These are phyloP conservation scores for Corynascus novoguineensis DNA, from an alignment of 495 filamentous ascomycete species.

Conservation along the genomic window DNA sequence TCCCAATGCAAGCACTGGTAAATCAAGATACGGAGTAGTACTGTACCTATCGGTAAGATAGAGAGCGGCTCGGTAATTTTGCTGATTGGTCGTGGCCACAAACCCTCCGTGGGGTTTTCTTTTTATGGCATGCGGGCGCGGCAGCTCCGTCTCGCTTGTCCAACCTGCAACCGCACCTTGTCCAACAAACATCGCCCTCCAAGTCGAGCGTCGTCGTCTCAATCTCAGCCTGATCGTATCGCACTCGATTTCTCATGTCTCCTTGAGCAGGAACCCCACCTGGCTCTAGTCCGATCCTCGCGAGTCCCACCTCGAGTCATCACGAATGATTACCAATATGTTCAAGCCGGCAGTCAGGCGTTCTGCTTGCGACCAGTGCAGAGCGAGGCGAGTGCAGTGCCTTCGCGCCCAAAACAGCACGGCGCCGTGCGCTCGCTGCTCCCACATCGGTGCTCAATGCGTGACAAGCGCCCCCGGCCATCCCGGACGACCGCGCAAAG, in stretches of 20 bases:
- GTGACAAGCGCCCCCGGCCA: not conserved
- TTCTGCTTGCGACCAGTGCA: constrained; percentile 1
- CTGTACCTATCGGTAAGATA: no score
- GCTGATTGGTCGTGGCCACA: not conserved
- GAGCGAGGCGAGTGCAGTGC: not conserved
- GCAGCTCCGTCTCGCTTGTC: no score
- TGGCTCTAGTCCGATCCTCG: not conserved
- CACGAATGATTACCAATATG: not conserved
- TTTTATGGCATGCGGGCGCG: no score
- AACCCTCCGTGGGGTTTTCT: constrained; percentile 2
- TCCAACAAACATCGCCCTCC: no score
- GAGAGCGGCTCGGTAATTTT: no score
- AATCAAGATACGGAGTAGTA: no score
- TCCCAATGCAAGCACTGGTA: no score
- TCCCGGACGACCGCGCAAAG: not conserved
- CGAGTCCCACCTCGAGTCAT: not conserved
- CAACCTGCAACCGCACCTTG: no score
- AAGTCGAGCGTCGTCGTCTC: no score
- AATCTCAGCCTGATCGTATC: not conserved
- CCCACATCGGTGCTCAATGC: not conserved
- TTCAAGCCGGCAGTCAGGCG: not conserved
- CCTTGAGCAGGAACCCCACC: not conserved
- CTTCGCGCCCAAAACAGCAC: not conserved
- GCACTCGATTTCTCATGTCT: not conserved
- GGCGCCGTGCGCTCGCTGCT: constrained; percentile 1